These are phyloP conservation scores for Tolypocladium cylindrosporum DNA, from an alignment of 2,329 filamentous ascomycete genomes.

Conservation along the genomic window DNA sequence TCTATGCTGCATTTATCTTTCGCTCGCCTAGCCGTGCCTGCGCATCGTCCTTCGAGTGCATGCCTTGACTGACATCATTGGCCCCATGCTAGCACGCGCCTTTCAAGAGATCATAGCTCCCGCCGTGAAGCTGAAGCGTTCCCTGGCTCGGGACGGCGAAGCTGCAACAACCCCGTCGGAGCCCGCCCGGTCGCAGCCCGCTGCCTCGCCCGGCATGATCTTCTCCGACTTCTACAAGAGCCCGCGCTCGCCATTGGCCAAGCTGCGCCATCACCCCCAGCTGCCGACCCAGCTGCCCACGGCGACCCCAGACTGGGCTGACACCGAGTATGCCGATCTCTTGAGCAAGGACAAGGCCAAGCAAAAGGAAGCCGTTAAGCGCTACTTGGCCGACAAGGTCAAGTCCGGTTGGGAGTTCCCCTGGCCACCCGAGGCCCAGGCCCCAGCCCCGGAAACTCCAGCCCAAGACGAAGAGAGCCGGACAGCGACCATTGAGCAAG, in stretches of 20 bases:
- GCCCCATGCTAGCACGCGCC: not conserved
- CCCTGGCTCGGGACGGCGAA: not conserved
- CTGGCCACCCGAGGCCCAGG: slow-evolving; percentile 34
- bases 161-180: not conserved
- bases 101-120: not conserved
- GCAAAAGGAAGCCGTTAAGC: slow-evolving; percentile 53
- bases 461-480: not conserved
- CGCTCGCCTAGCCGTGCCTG: not conserved
- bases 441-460: not conserved
- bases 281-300: slow-evolving; percentile 18
- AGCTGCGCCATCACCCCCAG: slow-evolving; percentile 32
- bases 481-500: not conserved
- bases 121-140: not conserved
- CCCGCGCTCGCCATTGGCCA: slow-evolving; percentile 41
- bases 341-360: slow-evolving; percentile 51
- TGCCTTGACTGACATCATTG: not conserved
- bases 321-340: slow-evolving; percentile 49
- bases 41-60: not conserved
- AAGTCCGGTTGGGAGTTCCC: slow-evolving; percentile 50
- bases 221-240: slow-evolving; percentile 51
- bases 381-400: slow-evolving; percentile 42
- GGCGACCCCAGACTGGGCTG: slow-evolving; percentile 22
- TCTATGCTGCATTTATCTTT: not conserved
- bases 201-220: slow-evolving; percentile 30
- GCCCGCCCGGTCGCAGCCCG: not conserved